These are phyloP conservation scores for Oryza meridionalis DNA, from an alignment of 176 grass and related monocot genomes.

Conservation along the genomic window DNA sequence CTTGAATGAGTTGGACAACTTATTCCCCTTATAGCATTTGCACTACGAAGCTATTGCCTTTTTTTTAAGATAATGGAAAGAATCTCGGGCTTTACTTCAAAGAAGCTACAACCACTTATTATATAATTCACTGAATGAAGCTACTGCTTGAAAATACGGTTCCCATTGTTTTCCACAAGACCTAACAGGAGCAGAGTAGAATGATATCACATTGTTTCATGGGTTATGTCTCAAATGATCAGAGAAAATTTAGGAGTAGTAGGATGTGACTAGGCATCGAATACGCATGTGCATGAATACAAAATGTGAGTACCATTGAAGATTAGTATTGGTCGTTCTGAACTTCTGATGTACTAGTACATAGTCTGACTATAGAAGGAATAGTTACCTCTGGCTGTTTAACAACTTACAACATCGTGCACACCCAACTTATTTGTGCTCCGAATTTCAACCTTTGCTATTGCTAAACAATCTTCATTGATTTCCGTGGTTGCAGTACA, in stretches of 20 bases:
- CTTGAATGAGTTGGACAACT: not conserved
- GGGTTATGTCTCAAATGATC: not conserved
- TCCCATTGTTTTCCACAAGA: not conserved
- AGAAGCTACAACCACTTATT: no score
- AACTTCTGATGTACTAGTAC: not conserved
- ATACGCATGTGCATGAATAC: not conserved
- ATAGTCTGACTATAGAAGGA: not conserved
- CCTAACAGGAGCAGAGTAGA: not conserved
- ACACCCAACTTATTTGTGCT: constrained; percentile 4
- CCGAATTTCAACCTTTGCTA: not conserved
- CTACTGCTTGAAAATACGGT: not conserved
- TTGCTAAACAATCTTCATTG: not conserved
- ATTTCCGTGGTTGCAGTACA: constrained; percentile 69
- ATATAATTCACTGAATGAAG: no score
- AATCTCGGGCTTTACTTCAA: no score
- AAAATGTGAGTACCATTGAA: not conserved
- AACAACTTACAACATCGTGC: not conserved
- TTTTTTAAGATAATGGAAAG: no score
- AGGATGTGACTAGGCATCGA: not conserved
- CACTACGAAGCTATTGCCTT: not conserved
- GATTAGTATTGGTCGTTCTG: not conserved
- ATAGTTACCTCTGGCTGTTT: not conserved
- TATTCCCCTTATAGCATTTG: not conserved
- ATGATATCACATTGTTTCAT: constrained; percentile 2
- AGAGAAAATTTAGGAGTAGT: not conserved